phyloP scores from a whole-genome alignment of 139 green algal genomes.

The Axilococcus clingmanii region DNA sequence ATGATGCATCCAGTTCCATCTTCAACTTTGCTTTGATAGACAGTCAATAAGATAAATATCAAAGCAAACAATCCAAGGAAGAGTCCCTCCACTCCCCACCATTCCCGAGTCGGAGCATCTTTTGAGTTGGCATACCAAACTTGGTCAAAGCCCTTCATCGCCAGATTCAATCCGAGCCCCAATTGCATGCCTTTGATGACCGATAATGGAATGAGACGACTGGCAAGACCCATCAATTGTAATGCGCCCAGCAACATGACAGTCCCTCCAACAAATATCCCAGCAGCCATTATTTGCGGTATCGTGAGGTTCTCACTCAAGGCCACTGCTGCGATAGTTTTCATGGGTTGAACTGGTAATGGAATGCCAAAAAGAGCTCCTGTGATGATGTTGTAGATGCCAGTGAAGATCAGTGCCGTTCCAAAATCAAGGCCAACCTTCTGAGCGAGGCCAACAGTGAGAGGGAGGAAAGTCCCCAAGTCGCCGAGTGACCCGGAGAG shows the following conservation, averaged over 20 bases:
- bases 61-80: slow-evolving; percentile 36
- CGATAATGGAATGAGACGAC: slow-evolving; percentile 5
- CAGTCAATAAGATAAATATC: slow-evolving; percentile 31
- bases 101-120: neutral
- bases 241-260: slow-evolving; percentile 50
- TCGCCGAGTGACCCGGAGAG: slow-evolving; percentile 50
- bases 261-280: slow-evolving; percentile 43
- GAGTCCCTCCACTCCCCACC: slow-evolving; percentile 35
- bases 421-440: slow-evolving; percentile 51
- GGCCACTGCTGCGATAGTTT: slow-evolving; percentile 70
- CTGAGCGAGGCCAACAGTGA: slow-evolving; percentile 47
- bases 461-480: slow-evolving; percentile 67
- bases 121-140: slow-evolving; percentile 15
- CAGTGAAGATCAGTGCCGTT: slow-evolving; percentile 67
- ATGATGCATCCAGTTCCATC: too few relatives aligned
- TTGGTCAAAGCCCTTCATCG: slow-evolving; percentile 33
- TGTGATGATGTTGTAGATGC: slow-evolving; percentile 61
- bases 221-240: slow-evolving; percentile 38
- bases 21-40: too few relatives aligned
- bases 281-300: slow-evolving; percentile 44
- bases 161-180: slow-evolving; percentile 59
- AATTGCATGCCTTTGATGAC: slow-evolving; percentile 53
- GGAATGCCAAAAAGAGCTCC: slow-evolving; percentile 50
- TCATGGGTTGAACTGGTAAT: slow-evolving; percentile 72
- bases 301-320: slow-evolving; percentile 41